Evolutionary conservation across 805 yeast species (phyloP), one percentile per base, ranked within the genome.

Genomic region (Candida patagonica): DNA sequence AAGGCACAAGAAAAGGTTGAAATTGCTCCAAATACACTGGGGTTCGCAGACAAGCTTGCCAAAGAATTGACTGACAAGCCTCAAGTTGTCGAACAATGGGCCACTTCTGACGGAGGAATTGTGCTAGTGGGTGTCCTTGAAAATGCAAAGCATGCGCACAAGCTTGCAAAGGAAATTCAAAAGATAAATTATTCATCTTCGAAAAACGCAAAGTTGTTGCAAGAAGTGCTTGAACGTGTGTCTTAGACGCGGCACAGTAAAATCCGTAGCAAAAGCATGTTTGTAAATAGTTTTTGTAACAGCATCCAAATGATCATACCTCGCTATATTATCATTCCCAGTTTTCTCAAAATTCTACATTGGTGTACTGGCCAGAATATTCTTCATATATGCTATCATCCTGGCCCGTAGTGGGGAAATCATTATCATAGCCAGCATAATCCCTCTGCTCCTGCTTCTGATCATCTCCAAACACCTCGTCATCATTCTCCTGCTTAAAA

Each of bases 51-150:
- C 19, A 16, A 12, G 33, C 23, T 37, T 15, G 9, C 25, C 3
- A 27, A 37, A 13, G 26, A 30, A 12, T 21, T 37, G 12, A 13
- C 21, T 3, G 73, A 69, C 17, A 67, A 76, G 41, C 69, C 70
- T 22, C 42, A 48, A 30, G 70, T 65, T 29, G 37, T 56, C 26
- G 63, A 62, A 26, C 67, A 63, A 42, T 89, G 96, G 96, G 72
- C 80, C 33, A 73, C 71, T 29, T 72, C 74, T 31, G 70, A 70
- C 41, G 84, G 92, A 30, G 76, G 94, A 13, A 89, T 89, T 56
- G 83, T 85, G 13, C 67, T 88, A 40, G 88, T 85, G 37, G 75
- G 95, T 1, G 62, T 86, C n/a, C 72, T 68, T 50, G 96, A 89
- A 62, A 71, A 71, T 22, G 66, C 81, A 52, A 10, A 13, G 10